Conservation (phyloP, 169 alveolate genomes). For the Haemoproteus tartakovskyi region DNA sequence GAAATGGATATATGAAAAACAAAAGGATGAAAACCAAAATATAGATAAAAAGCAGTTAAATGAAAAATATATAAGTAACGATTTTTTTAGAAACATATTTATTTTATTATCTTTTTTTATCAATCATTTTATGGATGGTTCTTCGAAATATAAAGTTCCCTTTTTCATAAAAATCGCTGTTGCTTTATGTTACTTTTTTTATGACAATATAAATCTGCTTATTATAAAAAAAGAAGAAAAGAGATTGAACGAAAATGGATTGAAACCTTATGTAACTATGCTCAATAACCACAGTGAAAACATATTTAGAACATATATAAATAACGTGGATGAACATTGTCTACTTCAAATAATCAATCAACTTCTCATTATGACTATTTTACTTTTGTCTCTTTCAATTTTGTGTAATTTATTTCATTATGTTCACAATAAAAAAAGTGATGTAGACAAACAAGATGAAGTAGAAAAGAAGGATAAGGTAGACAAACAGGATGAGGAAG, state of each 20-base stretch:
- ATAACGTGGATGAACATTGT: conserved; percentile 1
- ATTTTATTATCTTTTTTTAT: conserved; percentile 43
- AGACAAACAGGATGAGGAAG: background rate
- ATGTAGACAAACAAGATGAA: background rate
- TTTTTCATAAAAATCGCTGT: conserved; percentile 30
- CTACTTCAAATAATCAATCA: conserved; percentile 32
- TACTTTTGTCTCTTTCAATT: conserved; percentile 21
- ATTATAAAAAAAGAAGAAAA: conserved; percentile 21
- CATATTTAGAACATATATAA: conserved; percentile 12
- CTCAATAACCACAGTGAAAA: conserved; percentile 15
- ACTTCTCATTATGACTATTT: conserved; percentile 3
- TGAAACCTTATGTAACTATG: conserved; percentile 8
- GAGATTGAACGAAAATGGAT: background rate
- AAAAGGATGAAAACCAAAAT: background rate
- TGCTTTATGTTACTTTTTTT: conserved; percentile 39
- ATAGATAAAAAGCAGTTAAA: background rate
- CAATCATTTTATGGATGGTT: conserved; percentile 19
- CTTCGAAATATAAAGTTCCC: conserved; percentile 2
- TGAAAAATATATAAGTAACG: conserved; percentile 16
- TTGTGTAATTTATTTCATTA: conserved; percentile 24
- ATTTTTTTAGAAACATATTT: conserved; percentile 50
- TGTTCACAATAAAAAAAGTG: background rate
- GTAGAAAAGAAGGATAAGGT: background rate
- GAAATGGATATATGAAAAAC: background rate
- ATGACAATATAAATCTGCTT: conserved; percentile 29